Evolutionary conservation across 768 basidiomycete genomes (phyloP).

Genomic region (Tephrocybe sp.): DNA sequence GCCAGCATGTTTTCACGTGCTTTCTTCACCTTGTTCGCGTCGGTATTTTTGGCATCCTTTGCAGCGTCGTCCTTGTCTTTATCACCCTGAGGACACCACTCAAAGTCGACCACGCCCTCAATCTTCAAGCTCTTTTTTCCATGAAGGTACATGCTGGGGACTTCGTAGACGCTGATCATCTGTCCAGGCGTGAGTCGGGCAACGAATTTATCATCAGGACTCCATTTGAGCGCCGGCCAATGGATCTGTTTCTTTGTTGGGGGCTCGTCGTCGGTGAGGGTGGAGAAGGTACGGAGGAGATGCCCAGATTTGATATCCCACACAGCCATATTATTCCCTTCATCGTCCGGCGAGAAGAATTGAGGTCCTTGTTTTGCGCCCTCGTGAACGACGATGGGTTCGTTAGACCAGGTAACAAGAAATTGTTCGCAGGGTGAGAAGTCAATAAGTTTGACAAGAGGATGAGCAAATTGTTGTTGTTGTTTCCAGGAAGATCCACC

Average conservation of each 20-base stretch:
- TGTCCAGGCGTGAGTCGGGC: conserved; percentile 86
- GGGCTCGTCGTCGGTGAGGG: conserved; percentile 58
- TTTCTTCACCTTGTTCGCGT: conserved; percentile 57
- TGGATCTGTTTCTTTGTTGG: conserved; percentile 78
- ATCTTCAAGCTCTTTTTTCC: conserved; percentile 98
- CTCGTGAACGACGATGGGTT: conserved; percentile 85
- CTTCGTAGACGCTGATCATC: conserved; percentile 95
- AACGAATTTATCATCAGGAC: conserved; percentile 92
- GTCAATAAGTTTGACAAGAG: conserved; percentile 92
- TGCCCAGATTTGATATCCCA: conserved; percentile 97
- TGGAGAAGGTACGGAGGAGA: conserved; percentile 89
- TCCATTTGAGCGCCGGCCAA: conserved; percentile 98
- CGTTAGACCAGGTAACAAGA: conserved; percentile 96
- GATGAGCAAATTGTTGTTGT: conserved; percentile 92
- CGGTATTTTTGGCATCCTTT: conserved; percentile 42
- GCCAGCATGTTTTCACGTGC: conserved; percentile 88
- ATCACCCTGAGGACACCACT: conserved; percentile 95
- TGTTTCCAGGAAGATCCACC: conserved; percentile 90
- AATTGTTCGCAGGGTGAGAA: conserved; percentile 98
- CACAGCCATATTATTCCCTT: conserved; percentile 95
- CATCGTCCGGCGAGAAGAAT: conserved; percentile 90
- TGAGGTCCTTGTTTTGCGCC: conserved; percentile 79
- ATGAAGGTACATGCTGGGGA: conserved; percentile 90
- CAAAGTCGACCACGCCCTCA: conserved; percentile 96
- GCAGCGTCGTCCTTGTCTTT: conserved; percentile 78